Base-by-base conservation (phyloP, 2,329 filamentous ascomycete genomes). In the Curvularia lunata region DNA sequence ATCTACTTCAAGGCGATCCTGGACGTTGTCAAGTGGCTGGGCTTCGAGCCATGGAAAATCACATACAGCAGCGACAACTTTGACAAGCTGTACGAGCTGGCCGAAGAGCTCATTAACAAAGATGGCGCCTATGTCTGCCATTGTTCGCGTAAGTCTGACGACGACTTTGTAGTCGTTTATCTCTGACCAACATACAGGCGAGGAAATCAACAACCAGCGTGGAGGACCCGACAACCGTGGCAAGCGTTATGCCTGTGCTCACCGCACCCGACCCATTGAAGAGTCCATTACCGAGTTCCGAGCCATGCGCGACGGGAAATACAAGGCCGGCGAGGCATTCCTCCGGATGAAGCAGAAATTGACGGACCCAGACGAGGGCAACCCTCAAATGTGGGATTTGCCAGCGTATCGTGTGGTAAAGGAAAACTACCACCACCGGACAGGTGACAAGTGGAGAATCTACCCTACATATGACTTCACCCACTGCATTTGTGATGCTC, bases 371-470 rank as follows among this genome's bases (percentile, higher is more conserved):
- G 85, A 86, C 49, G 88, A 89, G 68, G 88, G 89, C 28, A 97
- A 97, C 75, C 92, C 93, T 6, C 91, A 96, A 78, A 93, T 97
- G 91, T 97, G 94, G 94, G 94, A 98, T 81, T 80, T 97, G 52
- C 91, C 91, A 1, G 94, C 94, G 16, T 98, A 97, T 78, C 87
- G 94, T 59, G 88, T 98, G 54, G 84, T 92, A 60, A 85, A 89
- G 69, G 87, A 91, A 67, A 81, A 81, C 59, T 84, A 87, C 42
- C 92, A 96, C 74, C 87, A 91, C 77, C 86, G 91, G 34, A 96
- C 93, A 0, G 91, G 91, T 28, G 82, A 85, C 63, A 87, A 89
- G 72, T 98, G 93, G 92, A 89, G 88, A 77, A 96, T 97, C 62
- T 97, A 97, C 75, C 95, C 95, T 0, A 96, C 94, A 0, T 97